Conservation (phyloP, 2,329 filamentous ascomycete genomes). For the Parastagonospora nodorum region DNA sequence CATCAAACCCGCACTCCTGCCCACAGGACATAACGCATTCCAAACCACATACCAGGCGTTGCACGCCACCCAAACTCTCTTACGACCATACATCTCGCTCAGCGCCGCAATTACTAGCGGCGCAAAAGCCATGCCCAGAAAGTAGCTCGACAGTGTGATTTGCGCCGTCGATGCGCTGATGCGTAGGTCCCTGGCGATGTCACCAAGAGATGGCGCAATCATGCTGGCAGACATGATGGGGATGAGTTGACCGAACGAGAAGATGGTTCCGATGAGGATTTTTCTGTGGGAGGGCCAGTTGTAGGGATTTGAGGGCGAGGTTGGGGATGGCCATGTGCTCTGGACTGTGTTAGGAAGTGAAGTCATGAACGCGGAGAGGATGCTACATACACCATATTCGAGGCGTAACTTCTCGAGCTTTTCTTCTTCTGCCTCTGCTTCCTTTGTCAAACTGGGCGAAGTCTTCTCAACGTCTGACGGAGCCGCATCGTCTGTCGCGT, state of each 20-base stretch:
- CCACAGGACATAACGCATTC: constrained; percentile 13
- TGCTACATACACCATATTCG: neutral
- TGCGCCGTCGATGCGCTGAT: constrained; percentile 14
- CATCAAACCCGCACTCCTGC: constrained; percentile 9
- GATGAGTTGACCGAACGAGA: constrained; percentile 17
- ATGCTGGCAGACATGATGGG: constrained; percentile 20
- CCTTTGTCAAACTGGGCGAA: neutral
- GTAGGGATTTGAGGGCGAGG: constrained; percentile 36
- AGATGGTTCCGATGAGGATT: constrained; percentile 12
- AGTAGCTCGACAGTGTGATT: constrained; percentile 13
- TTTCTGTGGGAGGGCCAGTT: constrained; percentile 37
- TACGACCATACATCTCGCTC: constrained; percentile 14
- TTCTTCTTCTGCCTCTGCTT: neutral
- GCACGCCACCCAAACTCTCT: constrained; percentile 7
- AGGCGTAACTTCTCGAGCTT: neutral
- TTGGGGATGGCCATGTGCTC: constrained; percentile 7
- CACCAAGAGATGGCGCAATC: constrained; percentile 14
- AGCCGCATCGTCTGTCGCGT: neutral
- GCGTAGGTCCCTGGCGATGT: constrained; percentile 12
- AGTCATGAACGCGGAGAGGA: neutral
- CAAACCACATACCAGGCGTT: constrained; percentile 17
- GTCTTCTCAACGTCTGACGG: neutral
- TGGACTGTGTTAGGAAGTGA: neutral
- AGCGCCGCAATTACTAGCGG: constrained; percentile 12
- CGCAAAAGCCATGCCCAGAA: constrained; percentile 18